Evolutionary conservation across 163 green algal species (phyloP).

Genomic region (Chloromonas sp.): DNA sequence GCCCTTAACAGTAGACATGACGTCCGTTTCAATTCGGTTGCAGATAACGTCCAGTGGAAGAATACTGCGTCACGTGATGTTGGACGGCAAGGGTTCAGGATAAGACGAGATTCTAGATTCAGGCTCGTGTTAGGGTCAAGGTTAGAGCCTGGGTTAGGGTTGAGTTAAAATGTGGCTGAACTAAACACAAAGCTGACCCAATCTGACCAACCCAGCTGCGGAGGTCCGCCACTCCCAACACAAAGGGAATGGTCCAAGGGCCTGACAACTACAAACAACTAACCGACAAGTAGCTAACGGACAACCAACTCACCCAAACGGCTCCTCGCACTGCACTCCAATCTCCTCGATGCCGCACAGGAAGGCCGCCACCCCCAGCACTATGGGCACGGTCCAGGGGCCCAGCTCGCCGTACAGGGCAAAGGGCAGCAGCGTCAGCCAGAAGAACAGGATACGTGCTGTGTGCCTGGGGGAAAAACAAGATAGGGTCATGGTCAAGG

Average conservation of each 20-base stretch:
- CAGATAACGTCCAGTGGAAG: slow-evolving; percentile 40
- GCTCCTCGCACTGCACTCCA: slow-evolving; percentile 47
- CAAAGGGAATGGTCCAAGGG: no score
- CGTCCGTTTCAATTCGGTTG: slow-evolving; percentile 32
- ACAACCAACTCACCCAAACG: slow-evolving; percentile 21
- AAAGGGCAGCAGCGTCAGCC: slow-evolving; percentile 55
- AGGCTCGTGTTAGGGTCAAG: no score
- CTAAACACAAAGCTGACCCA: no score
- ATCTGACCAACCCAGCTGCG: no score
- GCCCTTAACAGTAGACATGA: slow-evolving; percentile 20
- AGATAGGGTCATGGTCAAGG: neutral
- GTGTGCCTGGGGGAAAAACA: slow-evolving; percentile 12
- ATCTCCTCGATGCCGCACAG: slow-evolving; percentile 58
- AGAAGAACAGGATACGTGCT: slow-evolving; percentile 49
- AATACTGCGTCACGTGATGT: slow-evolving; percentile 15
- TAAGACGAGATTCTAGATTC: no score
- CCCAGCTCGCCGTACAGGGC: slow-evolving; percentile 30
- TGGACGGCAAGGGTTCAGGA: no score
- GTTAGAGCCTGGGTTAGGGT: no score
- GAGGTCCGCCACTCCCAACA: no score
- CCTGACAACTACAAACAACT: no score
- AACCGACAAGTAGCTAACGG: neutral
- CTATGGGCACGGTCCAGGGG: slow-evolving; percentile 33
- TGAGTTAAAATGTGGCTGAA: no score
- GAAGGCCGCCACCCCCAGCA: slow-evolving; percentile 38